A percentile compares a stretch with the other conserved stretches of the same genome.
Conservation (phyloP, 2,329 filamentous ascomycete species). For the Aureobasidium subglaciale region DNA sequence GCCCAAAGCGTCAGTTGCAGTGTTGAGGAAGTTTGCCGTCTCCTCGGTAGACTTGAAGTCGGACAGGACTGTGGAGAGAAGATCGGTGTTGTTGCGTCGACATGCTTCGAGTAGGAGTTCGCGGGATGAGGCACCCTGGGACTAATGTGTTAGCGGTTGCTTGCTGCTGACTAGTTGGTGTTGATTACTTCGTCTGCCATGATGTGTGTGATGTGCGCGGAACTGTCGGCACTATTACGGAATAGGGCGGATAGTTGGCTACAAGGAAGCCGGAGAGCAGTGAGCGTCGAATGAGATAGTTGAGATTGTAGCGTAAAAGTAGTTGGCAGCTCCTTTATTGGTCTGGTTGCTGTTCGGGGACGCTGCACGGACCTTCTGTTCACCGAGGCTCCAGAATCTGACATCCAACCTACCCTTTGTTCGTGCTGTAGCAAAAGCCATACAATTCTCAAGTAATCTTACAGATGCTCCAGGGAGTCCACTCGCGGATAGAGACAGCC, state of each 20-base stretch:
- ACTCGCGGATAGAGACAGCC: too few species aligned
- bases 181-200: constrained; percentile 19
- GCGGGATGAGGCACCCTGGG: constrained; percentile 64
- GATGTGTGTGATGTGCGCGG: not conserved
- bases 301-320: not conserved
- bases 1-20: constrained; percentile 75
- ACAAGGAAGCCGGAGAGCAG: not conserved
- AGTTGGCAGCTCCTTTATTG: not conserved
- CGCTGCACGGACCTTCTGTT: not conserved
- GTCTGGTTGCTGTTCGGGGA: not conserved
- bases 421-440: too few species aligned
- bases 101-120: constrained; percentile 90
- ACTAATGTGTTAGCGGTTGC: not conserved
- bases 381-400: not conserved
- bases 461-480: too few species aligned
- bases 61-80: constrained; percentile 68
- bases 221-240: not conserved
- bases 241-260: not conserved
- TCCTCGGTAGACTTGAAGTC: constrained; percentile 48
- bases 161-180: not conserved
- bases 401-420: too few species aligned
- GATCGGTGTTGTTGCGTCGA: constrained; percentile 82
- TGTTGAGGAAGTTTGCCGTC: constrained; percentile 74
- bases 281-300: not conserved
- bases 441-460: too few species aligned